Base-by-base conservation (phyloP, 2,329 filamentous ascomycete species). In the Apiospora sp. region DNA sequence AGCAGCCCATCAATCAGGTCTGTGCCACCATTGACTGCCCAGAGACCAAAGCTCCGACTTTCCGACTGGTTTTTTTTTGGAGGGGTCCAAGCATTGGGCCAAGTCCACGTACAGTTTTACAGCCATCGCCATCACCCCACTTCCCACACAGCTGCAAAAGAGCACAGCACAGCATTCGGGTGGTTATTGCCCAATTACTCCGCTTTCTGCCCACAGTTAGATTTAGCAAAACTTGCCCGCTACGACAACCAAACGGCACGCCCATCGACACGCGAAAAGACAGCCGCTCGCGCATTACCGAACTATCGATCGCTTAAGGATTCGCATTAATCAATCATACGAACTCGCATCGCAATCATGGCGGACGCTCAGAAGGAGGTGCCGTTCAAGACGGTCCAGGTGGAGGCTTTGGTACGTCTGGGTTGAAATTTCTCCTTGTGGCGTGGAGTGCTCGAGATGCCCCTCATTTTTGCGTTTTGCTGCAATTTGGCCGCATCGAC, bases 351-450 rank as follows among this genome's bases (percentile, higher is more conserved):
- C 77, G 78, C 77, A 79, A 89, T 81, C 77, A 91, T 92, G 90
- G 88, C 86, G 78, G 90, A 92, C 77, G 81, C 83, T 79, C 78
- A 82, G 75, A 93, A 91, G 86, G 92, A 91, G 86, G 85, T 86
- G 83, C 90, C 93, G 83, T 89, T 97, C 85, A 93, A 92, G 88
- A 90, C 94, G 84, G 94, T 98, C 80, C 94, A 97, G 88, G 92
- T 98, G 82, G 95, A 98, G 88, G 94, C 96, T 81, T 88, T 98
- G 88, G 96, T 97, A 89, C 83, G 92, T 84, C 76, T 73, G 75
- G 74, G 80, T 79, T 81, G 81, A 82, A 82, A 82, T 82, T 82
- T 80, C 80, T 73, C 73, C 75, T 43, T 24, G 74, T 73, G 76
- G 70, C 76, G 48, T 49, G 22, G 22, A 49, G 48, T n/a, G 54